Evolutionary conservation across 1,284 basidiomycete genomes (phyloP), one percentile per base, ranked within the genome.

Genomic region (Trichosporon inkin): DNA sequence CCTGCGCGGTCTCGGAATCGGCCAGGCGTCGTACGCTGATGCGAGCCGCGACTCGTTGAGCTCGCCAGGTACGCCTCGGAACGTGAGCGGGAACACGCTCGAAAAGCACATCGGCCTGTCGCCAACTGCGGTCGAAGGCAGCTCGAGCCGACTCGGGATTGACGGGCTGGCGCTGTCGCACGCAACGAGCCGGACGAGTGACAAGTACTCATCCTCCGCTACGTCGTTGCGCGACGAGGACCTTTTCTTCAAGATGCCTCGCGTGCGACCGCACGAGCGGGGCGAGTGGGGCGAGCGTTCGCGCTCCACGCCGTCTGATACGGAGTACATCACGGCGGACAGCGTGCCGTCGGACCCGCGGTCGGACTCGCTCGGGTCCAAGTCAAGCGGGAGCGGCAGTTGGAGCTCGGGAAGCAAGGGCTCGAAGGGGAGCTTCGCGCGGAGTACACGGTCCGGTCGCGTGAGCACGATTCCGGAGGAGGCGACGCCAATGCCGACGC

Each of bases 21-120:
- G 63, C 0, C 57, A 47, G 16, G 54, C 53, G 24, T 24, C 55
- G 1, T 51, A 55, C 10, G 39, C 52, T 10, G 17, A 41, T 1
- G 36, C 44, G 7, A 57, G 22, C 10, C 57, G 14, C 16, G 56
- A 38, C 44, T 34, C 20, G 22, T 47, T 10, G 11, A 20, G 24
- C 19, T 56, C 60, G 17, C 44, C 39, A 6, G 22, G 28, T 19
- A 32, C 44, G 24, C 44, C 7, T 14, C 63, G 63, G 19, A 64
- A 62, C 40, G 60, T 64, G 6, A 62, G 60, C 36, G 63, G 57
- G 0, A 64, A 62, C 60, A 64, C 63, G 13, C 62, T 64, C 53
- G 63, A 64, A 49, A 59, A 55, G 28, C 57, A 58, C 52, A 39
- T 64, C 24, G 63, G 62, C 5, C 47, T 63, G 20, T 34, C 36